Conservation (phyloP, 2,329 filamentous ascomycete species). For the Xylariomycetidae sp. region DNA sequence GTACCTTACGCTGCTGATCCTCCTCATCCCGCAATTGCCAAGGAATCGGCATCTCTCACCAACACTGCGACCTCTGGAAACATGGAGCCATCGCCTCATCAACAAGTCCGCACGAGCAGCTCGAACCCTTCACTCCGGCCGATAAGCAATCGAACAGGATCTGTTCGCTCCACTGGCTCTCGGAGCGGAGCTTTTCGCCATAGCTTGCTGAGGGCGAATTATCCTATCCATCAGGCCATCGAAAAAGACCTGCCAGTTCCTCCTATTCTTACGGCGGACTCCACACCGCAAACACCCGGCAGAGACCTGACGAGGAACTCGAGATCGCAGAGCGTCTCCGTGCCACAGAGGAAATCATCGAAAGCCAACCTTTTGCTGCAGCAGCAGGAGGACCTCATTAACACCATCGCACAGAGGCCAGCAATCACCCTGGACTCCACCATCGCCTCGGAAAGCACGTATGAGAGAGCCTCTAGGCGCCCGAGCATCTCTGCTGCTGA, state of each 20-base stretch:
- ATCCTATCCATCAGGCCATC: constrained; percentile 6
- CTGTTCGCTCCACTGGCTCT: constrained; percentile 17
- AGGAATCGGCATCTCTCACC: not conserved
- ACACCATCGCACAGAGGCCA: not conserved
- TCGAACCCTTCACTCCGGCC: constrained; percentile 19
- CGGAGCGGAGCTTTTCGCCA: constrained; percentile 15
- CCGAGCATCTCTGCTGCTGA: constrained; percentile 15
- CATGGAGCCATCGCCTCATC: constrained; percentile 12
- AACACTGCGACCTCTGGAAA: not conserved
- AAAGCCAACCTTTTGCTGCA: too few species aligned
- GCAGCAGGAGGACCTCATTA: not conserved
- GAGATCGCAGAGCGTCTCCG: constrained; percentile 3
- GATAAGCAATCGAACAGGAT: constrained; percentile 16
- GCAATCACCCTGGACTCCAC: constrained; percentile 3
- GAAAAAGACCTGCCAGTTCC: constrained; percentile 21
- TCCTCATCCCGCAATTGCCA: not conserved
- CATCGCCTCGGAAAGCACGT: constrained; percentile 2
- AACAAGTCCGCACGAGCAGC: constrained; percentile 10
- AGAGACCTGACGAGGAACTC: constrained; percentile 4
- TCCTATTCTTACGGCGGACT: constrained; percentile 17
- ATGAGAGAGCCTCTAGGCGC: constrained; percentile 4
- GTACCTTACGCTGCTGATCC: not conserved
- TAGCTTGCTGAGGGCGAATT: constrained; percentile 18
- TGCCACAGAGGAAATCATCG: constrained; percentile 4
- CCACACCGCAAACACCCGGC: constrained; percentile 2